Conservation (phyloP, 1,139 yeast genomes). For the Candida sp. region DNA sequence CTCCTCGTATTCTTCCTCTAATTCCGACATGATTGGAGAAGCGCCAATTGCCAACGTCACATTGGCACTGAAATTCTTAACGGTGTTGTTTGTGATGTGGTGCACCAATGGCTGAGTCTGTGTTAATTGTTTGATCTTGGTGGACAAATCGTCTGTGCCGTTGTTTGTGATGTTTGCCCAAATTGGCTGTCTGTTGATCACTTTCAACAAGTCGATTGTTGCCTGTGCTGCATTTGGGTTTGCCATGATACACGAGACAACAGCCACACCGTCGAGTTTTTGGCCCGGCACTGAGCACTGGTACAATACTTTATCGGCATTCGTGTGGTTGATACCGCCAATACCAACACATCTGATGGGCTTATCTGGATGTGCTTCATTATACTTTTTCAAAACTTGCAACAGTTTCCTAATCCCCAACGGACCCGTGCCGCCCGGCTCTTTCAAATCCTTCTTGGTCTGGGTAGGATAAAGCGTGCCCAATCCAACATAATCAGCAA, state of each 20-base stretch:
- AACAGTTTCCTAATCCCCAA: slow-evolving; percentile 65
- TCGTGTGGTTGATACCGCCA: slow-evolving; percentile 81
- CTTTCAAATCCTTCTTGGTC: slow-evolving; percentile 62
- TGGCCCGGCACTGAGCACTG: slow-evolving; percentile 53
- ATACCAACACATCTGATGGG: slow-evolving; percentile 71
- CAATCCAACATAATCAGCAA: slow-evolving; percentile 84
- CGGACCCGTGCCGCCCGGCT: slow-evolving; percentile 60
- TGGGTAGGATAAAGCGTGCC: slow-evolving; percentile 81
- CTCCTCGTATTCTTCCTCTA: slow-evolving; percentile 68
- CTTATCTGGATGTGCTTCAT: slow-evolving; percentile 15
- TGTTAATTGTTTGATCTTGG: slow-evolving; percentile 6
- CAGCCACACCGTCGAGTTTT: slow-evolving; percentile 77
- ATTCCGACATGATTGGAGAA: slow-evolving; percentile 93
- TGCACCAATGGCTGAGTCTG: slow-evolving; percentile 68
- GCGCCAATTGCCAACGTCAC: slow-evolving; percentile 87
- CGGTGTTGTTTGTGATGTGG: slow-evolving; percentile 91
- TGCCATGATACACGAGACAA: slow-evolving; percentile 89
- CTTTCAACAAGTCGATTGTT: slow-evolving; percentile 36
- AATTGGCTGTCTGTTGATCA: slow-evolving; percentile 19
- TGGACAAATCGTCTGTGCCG: not conserved
- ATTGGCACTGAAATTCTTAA: slow-evolving; percentile 87
- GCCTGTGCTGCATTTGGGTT: slow-evolving; percentile 58
- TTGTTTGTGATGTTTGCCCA: slow-evolving; percentile 15
- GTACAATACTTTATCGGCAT: slow-evolving; percentile 59
- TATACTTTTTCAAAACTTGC: slow-evolving; percentile 44